A percentile compares a stretch with the other conserved stretches of the same genome.
Evolutionary conservation across 305 asterid genomes (phyloP).

Genomic region (Rubia tinctorum): DNA sequence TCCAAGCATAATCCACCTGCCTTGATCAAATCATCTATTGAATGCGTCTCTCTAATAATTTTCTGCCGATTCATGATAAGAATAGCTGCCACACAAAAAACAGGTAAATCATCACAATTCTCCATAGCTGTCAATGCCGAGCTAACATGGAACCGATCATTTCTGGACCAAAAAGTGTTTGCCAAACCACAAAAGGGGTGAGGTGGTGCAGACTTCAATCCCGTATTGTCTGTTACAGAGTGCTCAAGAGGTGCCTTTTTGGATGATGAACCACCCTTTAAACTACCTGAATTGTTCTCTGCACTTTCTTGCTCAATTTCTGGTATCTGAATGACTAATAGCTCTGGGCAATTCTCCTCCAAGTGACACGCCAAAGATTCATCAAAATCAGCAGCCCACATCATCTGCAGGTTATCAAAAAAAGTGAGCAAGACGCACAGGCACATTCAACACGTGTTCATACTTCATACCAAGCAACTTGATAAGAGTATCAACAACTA

Average conservation of each 20-base stretch:
- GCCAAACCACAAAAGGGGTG: conserved; percentile 91
- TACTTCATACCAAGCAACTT: background rate
- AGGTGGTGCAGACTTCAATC: conserved; percentile 46
- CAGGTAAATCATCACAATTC: conserved; percentile 86
- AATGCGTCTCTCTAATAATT: conserved; percentile 72
- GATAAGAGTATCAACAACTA: background rate
- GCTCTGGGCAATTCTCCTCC: conserved; percentile 71
- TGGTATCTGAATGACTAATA: conserved; percentile 58
- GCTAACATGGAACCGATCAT: conserved; percentile 45
- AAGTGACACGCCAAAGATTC: conserved; percentile 56
- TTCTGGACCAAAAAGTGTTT: conserved; percentile 77
- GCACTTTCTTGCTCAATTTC: conserved; percentile 56
- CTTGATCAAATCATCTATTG: conserved; percentile 95
- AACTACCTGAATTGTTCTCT: conserved; percentile 36
- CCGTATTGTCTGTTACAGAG: conserved; percentile 49
- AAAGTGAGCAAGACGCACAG: conserved; percentile 7
- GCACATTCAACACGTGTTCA: background rate
- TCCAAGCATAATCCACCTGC: conserved; percentile 50
- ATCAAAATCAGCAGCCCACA: conserved; percentile 99
- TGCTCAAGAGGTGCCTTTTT: conserved; percentile 47
- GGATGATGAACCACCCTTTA: conserved; percentile 40
- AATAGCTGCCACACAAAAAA: conserved; percentile 94
- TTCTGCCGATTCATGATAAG: conserved; percentile 91
- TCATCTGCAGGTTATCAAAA: conserved; percentile 61
- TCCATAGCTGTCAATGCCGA: conserved; percentile 53